phyloP scores from a whole-genome alignment of 2,329 filamentous ascomycete genomes.

The Sporothrix globosa region DNA sequence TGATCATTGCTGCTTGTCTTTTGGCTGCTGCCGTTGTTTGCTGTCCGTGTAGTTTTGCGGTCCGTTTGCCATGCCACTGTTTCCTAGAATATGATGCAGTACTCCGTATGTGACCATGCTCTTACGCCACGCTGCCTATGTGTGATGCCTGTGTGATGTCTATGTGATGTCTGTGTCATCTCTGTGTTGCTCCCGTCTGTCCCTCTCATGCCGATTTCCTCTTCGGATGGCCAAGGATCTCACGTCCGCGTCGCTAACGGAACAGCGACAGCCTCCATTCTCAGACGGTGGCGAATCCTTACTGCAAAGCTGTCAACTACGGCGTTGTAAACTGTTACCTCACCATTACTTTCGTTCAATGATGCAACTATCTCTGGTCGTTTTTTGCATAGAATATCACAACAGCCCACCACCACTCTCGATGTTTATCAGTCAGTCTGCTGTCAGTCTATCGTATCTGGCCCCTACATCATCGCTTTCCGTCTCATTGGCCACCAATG shows the following conservation, averaged over 20 bases:
- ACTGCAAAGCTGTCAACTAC: too few relatives aligned
- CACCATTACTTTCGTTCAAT: too few relatives aligned
- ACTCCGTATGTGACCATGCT: background rate
- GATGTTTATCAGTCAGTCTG: background rate
- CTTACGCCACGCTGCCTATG: background rate
- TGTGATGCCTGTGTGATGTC: background rate
- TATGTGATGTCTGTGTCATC: background rate
- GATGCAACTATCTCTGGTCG: background rate
- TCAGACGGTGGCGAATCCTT: background rate
- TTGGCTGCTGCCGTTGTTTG: background rate
- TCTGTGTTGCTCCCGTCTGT: background rate
- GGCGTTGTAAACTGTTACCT: background rate
- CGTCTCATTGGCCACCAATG: background rate
- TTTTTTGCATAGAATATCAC: background rate
- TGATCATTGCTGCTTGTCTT: background rate
- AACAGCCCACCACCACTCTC: background rate
- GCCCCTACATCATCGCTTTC: background rate
- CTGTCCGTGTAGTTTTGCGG: background rate
- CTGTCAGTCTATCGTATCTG: background rate
- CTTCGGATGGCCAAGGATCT: constrained; percentile 19
- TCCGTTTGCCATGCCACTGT: background rate
- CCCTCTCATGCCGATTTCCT: constrained; percentile 1
- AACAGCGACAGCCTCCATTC: constrained; percentile 14
- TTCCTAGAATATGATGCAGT: too few relatives aligned
- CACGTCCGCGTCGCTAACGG: background rate